These are phyloP conservation scores for Cystobasidium onofrii DNA, from an alignment of 768 basidiomycete species.

Conservation along the genomic window DNA sequence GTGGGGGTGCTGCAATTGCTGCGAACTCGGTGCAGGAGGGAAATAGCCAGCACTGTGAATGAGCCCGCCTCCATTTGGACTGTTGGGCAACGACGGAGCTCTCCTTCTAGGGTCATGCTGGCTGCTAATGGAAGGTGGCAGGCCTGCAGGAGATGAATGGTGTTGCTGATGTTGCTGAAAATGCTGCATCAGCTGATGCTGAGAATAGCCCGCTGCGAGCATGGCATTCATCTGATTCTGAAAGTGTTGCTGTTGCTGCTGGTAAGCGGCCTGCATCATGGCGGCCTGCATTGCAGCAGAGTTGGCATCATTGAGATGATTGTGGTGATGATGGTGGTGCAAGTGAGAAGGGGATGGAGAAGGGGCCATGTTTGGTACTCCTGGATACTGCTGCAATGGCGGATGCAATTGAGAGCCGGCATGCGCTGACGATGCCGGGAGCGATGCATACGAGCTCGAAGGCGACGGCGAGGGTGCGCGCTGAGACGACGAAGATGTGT, in stretches of 20 bases:
- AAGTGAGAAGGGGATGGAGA: background rate
- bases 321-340: background rate
- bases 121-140: background rate
- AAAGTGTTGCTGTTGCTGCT: slow-evolving; percentile 30
- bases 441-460: background rate
- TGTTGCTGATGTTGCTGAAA: background rate
- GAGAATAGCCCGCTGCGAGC: slow-evolving; percentile 2
- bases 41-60: background rate
- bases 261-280: slow-evolving; percentile 27
- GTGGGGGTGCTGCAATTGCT: background rate
- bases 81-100: slow-evolving; percentile 7
- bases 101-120: slow-evolving; percentile 23
- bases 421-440: background rate
- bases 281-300: slow-evolving; percentile 15
- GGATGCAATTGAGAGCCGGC: background rate
- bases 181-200: slow-evolving; percentile 1
- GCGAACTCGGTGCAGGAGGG: background rate
- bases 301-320: background rate
- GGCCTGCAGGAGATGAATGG: background rate
- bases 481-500: background rate
- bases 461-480: background rate
- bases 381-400: background rate
- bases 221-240: slow-evolving; percentile 11
- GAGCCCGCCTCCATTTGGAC: background rate
- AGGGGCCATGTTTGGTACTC: background rate